Evolutionary conservation across 202 grass and related monocot genomes (phyloP), one percentile per base, ranked within the genome.

Genomic region (Digitaria exilis): DNA sequence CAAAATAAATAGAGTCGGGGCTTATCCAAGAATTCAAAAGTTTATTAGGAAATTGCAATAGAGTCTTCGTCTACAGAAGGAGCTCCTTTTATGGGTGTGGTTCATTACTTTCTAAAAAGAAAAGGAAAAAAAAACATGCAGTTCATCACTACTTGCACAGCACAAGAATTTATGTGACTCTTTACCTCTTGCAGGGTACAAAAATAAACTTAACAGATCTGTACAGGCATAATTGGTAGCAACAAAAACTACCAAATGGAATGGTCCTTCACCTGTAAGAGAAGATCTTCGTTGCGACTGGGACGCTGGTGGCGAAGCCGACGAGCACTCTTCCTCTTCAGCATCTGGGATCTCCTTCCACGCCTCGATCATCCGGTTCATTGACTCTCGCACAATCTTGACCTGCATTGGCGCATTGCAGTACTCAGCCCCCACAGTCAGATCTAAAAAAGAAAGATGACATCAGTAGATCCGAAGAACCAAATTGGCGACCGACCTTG

Each of bases 371-470:
- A 99, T 99, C 75, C 72, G 67, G 71, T 78, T 96, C 93, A 96
- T 96, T 0, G 93, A 92, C 65, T 99, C 96, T 52, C 93, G 82
- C 34, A 99, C 96, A 72, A 94, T 92, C 83, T 99, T 99, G 46
- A 96, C 96, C 96, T 99, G 51, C 89, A 96, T 92, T 94, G 32
- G 25, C 37, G 14, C 49, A 76, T 24, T 77, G 35, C 14, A 21
- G 81, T 28, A 63, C 13, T 79, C 71, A 71, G 60, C 17, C 5
- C 15, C 34, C 37, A 77, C 4, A 32, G 28, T 37, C 56, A 91
- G 79, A 89, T 88, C 56, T 43, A 76, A 70, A 28, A 49, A 70
- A 13, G 31, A 61, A 46, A 29, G 17, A 85, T 54, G 44, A 1
- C 9, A 68, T 21, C 42, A 8, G 32, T 66, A 25, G 60, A 90